Conservation (phyloP, 2,329 filamentous ascomycete species). For the Fusarium domesticum region DNA sequence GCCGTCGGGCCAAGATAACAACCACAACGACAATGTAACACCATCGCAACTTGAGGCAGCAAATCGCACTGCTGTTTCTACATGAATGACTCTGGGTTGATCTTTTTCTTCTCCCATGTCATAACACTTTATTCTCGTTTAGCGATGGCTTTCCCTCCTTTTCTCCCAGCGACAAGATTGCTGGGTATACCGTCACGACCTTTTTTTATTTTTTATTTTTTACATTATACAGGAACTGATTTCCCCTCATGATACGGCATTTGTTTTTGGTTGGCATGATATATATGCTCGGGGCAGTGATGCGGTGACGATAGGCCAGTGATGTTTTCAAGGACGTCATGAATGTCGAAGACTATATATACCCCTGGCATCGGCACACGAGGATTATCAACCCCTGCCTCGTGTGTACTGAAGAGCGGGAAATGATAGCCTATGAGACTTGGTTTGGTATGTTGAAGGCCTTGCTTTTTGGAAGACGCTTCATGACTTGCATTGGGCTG, state of each 20-base stretch:
- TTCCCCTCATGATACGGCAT: conserved; percentile 29
- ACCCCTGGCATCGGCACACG: conserved; percentile 11
- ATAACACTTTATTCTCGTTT: conserved; percentile 15
- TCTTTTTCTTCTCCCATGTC: conserved; percentile 20
- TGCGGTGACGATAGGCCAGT: conserved; percentile 5
- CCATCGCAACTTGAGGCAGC: conserved; percentile 49
- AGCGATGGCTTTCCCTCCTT: conserved; percentile 34
- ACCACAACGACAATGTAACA: conserved; percentile 32
- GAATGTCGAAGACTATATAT: conserved; percentile 22
- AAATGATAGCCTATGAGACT: conserved; percentile 13
- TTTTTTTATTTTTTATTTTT: too few relatives aligned
- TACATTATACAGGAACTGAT: conserved; percentile 24
- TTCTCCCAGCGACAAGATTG: conserved; percentile 9
- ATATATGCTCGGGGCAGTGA: conserved; percentile 16
- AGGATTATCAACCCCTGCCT: not conserved
- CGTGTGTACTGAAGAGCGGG: conserved; percentile 7
- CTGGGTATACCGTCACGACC: conserved; percentile 29
- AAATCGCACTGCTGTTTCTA: conserved; percentile 26
- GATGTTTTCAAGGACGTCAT: conserved; percentile 13
- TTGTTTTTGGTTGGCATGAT: conserved; percentile 21
- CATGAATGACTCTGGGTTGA: conserved; percentile 12
- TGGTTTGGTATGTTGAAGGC: conserved; percentile 10
- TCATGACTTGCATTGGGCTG: conserved; percentile 29
- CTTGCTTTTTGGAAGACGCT: conserved; percentile 24
- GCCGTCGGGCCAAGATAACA: conserved; percentile 5